Evolutionary conservation across 2,329 filamentous ascomycete genomes (phyloP), one percentile per base, ranked within the genome.

Genomic region (Phialophora verrucosa): DNA sequence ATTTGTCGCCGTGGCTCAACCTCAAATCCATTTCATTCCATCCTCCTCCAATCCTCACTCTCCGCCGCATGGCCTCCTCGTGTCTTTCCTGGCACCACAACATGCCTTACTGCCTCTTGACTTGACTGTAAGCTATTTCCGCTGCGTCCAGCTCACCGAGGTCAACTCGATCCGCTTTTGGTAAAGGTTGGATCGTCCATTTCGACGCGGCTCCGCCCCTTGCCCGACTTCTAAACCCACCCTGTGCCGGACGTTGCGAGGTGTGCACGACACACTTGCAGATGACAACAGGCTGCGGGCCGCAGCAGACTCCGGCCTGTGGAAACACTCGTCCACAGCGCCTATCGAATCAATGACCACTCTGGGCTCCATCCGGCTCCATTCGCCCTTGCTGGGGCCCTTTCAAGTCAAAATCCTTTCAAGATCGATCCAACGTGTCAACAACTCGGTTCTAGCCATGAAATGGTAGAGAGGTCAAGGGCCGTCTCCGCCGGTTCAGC

Each of bases 201-300:
- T 29, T 49, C 56, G 42, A 62, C 63, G 63, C 66, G 63, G 66
- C 59, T 63, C 66, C 63, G 66, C 59, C 63, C 59, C 56, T 27
- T 60, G 62, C 55, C 64, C 47, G 53, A 62, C 62, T 67, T 61
- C 38, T 53, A 56, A 61, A 53, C 59, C 47, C 38, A 47, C 59
- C 47, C 38, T 42, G 32, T 47, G 58, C 57, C 53, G 58, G 51
- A 35, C 55, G 29, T 64, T 61, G 56, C 59, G 60, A 59, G 42
- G 20, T 59, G 63, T 64, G 63, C 68, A 70, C 65, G 60, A 70
- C 68, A 70, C 66, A 68, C 59, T 67, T 66, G 65, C 63, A 69
- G 62, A 53, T 66, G 65, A 58, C 62, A 67, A 57, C 44, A 67
- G 55, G 55, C 64, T 65, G 42, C 65, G 68, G 68, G 62, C 68